Conservation (phyloP, 2,329 filamentous ascomycete species). For the Fusarium transvaalense region DNA sequence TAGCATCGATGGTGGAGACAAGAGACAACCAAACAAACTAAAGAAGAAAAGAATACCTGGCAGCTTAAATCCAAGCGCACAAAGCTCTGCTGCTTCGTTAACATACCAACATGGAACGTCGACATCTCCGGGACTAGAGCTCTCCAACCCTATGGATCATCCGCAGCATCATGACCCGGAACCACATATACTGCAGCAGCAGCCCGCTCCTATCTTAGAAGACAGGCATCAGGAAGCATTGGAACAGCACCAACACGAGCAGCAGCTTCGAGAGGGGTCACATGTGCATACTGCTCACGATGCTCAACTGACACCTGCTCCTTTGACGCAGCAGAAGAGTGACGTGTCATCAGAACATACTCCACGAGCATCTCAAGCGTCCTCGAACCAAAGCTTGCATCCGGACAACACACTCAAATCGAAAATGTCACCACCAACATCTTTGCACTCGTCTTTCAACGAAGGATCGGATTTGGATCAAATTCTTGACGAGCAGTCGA, state of each 20-base stretch:
- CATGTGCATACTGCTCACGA: conserved; percentile 37
- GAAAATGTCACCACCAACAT: conserved; percentile 79
- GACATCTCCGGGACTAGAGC: conserved; percentile 62
- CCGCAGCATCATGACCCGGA: conserved; percentile 38
- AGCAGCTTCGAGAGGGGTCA: conserved; percentile 14
- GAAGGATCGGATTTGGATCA: conserved; percentile 86
- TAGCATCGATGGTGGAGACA: conserved; percentile 69
- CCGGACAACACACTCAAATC: conserved; percentile 68
- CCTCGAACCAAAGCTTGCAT: conserved; percentile 57
- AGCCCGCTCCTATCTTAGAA: conserved; percentile 41
- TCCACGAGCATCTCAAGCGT: conserved; percentile 61
- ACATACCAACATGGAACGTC: conserved; percentile 58
- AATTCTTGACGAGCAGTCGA: conserved; percentile 66
- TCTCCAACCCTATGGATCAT: conserved; percentile 61
- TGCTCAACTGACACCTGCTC: conserved; percentile 30
- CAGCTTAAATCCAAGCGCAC: conserved; percentile 85
- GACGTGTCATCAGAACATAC: conserved; percentile 61
- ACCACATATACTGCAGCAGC: conserved; percentile 30
- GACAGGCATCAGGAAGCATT: conserved; percentile 37
- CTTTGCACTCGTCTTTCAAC: conserved; percentile 81
- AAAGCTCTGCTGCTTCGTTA: conserved; percentile 88
- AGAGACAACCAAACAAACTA: conserved; percentile 87
- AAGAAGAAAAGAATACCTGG: conserved; percentile 86
- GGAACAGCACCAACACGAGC: conserved; percentile 33
- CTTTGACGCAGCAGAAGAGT: conserved; percentile 39